Conservation (phyloP, 192 early-diverging fungal genomes). For the Geranomyces michiganensis region DNA sequence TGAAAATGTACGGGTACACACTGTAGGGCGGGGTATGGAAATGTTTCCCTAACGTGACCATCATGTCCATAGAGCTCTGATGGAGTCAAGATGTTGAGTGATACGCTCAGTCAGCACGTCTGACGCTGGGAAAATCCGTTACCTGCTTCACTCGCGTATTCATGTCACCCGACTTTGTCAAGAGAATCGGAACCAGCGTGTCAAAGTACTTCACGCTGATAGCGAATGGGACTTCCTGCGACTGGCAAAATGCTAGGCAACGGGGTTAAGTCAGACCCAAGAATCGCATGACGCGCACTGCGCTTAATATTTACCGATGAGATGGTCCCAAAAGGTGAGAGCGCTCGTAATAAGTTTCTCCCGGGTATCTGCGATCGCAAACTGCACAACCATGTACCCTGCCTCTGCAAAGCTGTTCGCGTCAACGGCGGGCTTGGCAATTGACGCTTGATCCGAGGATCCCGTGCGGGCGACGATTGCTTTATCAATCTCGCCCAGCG, state of each 20-base stretch:
- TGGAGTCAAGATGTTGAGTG: constrained; percentile 4
- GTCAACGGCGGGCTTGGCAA: constrained; percentile 24
- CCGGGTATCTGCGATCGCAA: constrained; percentile 54
- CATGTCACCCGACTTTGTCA: constrained; percentile 59
- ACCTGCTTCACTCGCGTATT: constrained; percentile 59
- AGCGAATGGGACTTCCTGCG: constrained; percentile 48
- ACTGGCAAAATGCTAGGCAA: constrained; percentile 34
- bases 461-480: constrained; percentile 31
- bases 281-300: no score
- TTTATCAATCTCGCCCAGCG: constrained; percentile 53
- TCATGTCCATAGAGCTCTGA: constrained; percentile 45
- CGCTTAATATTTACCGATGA: constrained; percentile 39
- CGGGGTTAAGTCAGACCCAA: not conserved
- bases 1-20: constrained; percentile 57
- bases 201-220: constrained; percentile 55
- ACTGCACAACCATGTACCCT: constrained; percentile 50
- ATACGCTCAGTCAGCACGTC: no score
- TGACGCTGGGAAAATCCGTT: not conserved
- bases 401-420: constrained; percentile 52
- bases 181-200: constrained; percentile 46
- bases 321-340: constrained; percentile 53
- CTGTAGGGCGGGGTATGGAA: constrained; percentile 52
- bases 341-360: constrained; percentile 55
- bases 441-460: constrained; percentile 8
- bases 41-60: constrained; percentile 54